These are phyloP conservation scores for Parastagonospora avenae DNA, from an alignment of 2,329 filamentous ascomycete genomes.

Conservation along the genomic window DNA sequence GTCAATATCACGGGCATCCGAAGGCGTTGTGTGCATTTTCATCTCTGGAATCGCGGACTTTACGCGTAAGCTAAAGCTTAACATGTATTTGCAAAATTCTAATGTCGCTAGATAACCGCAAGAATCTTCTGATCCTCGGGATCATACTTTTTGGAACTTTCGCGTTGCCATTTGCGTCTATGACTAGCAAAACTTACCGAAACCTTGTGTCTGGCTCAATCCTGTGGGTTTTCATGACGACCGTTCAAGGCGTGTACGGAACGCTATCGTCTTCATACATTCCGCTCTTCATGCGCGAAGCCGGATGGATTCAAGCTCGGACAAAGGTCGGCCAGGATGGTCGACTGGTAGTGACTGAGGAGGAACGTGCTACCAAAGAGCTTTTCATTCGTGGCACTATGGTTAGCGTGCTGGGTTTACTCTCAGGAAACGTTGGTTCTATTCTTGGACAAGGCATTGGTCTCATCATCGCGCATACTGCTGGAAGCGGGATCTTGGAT, in stretches of 20 bases:
- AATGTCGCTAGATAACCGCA: slow-evolving; percentile 9
- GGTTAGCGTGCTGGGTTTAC: slow-evolving; percentile 6
- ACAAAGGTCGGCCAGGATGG: slow-evolving; percentile 5
- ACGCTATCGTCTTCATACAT: slow-evolving; percentile 24
- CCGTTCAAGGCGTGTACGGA: slow-evolving; percentile 19
- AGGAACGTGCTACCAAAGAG: slow-evolving; percentile 6
- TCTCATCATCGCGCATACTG: slow-evolving; percentile 4
- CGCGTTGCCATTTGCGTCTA: slow-evolving; percentile 16
- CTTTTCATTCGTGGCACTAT: slow-evolving; percentile 6
- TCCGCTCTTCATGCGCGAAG: slow-evolving; percentile 25
- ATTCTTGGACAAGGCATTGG: slow-evolving; percentile 7
- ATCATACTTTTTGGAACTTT: slow-evolving; percentile 18
- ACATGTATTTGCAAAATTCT: neutral
- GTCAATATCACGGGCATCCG: slow-evolving; percentile 22
- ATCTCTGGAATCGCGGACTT: slow-evolving; percentile 22
- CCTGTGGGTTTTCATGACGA: slow-evolving; percentile 17
- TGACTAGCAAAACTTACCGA: slow-evolving; percentile 12
- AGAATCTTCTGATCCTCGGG: slow-evolving; percentile 9
- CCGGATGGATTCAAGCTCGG: slow-evolving; percentile 10
- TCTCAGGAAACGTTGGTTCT: slow-evolving; percentile 2
- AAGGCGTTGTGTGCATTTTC: slow-evolving; percentile 16
- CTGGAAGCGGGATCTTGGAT: slow-evolving; percentile 3
- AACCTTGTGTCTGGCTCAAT: slow-evolving; percentile 15
- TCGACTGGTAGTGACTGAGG: slow-evolving; percentile 8
- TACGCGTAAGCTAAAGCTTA: slow-evolving; percentile 8